Conservation (phyloP, 1,284 basidiomycete species). For the Apiotrichum sp. region DNA sequence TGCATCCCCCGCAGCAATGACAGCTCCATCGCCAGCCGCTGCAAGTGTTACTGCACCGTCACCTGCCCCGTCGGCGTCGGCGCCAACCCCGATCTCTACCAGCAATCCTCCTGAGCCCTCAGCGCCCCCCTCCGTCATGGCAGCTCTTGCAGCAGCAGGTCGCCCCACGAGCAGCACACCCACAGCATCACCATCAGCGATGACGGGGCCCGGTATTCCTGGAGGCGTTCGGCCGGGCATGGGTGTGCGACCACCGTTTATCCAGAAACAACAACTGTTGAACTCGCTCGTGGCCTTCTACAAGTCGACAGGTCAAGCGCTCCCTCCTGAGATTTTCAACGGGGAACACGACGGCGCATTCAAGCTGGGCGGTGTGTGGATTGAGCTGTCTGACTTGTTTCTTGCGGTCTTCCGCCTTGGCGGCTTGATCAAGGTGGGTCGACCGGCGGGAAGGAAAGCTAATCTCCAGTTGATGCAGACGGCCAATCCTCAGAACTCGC, state of each 20-base stretch:
- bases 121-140: constrained; percentile 5
- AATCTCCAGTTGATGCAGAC: constrained; percentile 10
- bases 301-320: constrained; percentile 19
- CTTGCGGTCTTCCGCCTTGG: constrained; percentile 30
- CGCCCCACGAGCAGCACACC: neutral
- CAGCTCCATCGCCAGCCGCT: constrained; percentile 10
- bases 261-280: constrained; percentile 27
- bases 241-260: constrained; percentile 1
- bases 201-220: too few relatives aligned
- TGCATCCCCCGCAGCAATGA: neutral
- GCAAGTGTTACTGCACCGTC: constrained; percentile 3
- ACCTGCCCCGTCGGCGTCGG: constrained; percentile 2
- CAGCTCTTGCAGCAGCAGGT: neutral
- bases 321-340: constrained; percentile 35
- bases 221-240: neutral
- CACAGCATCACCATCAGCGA: neutral
- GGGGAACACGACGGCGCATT: constrained; percentile 32
- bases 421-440: constrained; percentile 22
- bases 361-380: constrained; percentile 32
- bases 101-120: constrained; percentile 2
- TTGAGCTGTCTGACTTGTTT: constrained; percentile 37
- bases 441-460: too few relatives aligned
- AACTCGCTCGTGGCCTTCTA: constrained; percentile 27
- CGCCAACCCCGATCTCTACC: neutral
- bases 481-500: neutral